Percentiles rank a stretch among this genome's conserved stretches.
phyloP scores from a whole-genome alignment of 106 monocot species.

The Acorus gramineus region DNA sequence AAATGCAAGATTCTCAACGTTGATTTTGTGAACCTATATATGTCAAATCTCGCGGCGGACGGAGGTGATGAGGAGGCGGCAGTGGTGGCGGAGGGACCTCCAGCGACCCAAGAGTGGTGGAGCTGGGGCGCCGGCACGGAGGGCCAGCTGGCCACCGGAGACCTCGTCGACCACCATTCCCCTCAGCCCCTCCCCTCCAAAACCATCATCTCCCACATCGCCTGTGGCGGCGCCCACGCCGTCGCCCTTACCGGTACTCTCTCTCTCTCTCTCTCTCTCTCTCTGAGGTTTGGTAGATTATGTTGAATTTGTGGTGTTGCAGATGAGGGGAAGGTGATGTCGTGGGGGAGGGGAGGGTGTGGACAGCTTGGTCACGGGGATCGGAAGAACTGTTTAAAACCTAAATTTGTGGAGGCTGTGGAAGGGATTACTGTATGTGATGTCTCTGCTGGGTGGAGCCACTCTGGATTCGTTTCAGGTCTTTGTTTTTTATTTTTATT shows the following conservation, averaged over 20 bases:
- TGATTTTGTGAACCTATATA: too few species aligned
- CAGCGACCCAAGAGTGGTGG: slow-evolving; percentile 11
- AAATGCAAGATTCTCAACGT: too few species aligned
- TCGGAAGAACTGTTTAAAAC: slow-evolving; percentile 24
- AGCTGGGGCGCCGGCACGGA: slow-evolving; percentile 88
- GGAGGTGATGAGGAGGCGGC: slow-evolving; percentile 10
- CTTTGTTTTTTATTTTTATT: neutral
- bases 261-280: neutral
- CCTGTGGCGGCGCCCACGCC: slow-evolving; percentile 80
- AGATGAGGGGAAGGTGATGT: slow-evolving; percentile 54
- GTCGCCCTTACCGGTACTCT: slow-evolving; percentile 54
- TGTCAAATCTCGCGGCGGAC: neutral
- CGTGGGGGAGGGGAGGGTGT: slow-evolving; percentile 67
- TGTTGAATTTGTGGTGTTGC: neutral
- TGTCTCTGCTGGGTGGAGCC: slow-evolving; percentile 85
- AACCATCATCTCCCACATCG: slow-evolving; percentile 30
- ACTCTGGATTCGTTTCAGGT: slow-evolving; percentile 87
- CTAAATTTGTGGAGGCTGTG: slow-evolving; percentile 38
- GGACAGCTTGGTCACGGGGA: slow-evolving; percentile 86
- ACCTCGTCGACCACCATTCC: slow-evolving; percentile 28
- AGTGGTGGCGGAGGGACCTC: slow-evolving; percentile 7
- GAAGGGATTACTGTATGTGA: slow-evolving; percentile 26
- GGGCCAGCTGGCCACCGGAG: slow-evolving; percentile 61
- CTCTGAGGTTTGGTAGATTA: neutral
- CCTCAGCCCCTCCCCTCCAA: slow-evolving; percentile 33